Evolutionary conservation across 2,329 filamentous ascomycete genomes (phyloP).

Genomic region (Magnaporthales sp.): DNA sequence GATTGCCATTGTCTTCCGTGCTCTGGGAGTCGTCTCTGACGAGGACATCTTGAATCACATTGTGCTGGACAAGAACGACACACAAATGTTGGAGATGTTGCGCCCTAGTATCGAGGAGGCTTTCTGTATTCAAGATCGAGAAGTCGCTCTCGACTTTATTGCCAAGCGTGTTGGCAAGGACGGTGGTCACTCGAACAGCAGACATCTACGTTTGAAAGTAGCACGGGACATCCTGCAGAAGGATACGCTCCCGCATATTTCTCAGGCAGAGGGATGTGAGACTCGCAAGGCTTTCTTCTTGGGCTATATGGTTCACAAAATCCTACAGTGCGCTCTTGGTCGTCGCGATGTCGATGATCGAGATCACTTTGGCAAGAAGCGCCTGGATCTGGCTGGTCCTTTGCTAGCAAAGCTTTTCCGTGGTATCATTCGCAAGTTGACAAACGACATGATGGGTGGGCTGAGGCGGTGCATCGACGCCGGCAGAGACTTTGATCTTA

Average conservation of each 20-base stretch:
- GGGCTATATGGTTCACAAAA: slow-evolving; percentile 96
- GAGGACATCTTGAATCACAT: slow-evolving; percentile 98
- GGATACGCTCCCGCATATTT: slow-evolving; percentile 93
- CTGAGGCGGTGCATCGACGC: slow-evolving; percentile 88
- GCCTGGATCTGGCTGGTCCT: slow-evolving; percentile 88
- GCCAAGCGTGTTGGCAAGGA: slow-evolving; percentile 69
- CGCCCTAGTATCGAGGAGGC: slow-evolving; percentile 96
- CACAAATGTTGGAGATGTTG: slow-evolving; percentile 94
- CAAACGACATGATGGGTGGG: slow-evolving; percentile 82
- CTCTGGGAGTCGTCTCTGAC: slow-evolving; percentile 90
- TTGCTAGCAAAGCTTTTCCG: slow-evolving; percentile 95
- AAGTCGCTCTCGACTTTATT: slow-evolving; percentile 91
- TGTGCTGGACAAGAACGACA: slow-evolving; percentile 91
- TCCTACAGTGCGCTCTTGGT: slow-evolving; percentile 87
- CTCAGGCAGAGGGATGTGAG: slow-evolving; percentile 87
- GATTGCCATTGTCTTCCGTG: slow-evolving; percentile 91
- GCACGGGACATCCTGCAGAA: slow-evolving; percentile 94
- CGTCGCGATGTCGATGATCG: slow-evolving; percentile 92
- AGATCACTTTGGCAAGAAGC: slow-evolving; percentile 99
- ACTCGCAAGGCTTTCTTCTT: slow-evolving; percentile 96
- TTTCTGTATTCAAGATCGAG: slow-evolving; percentile 90
- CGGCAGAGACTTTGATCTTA: slow-evolving; percentile 81
- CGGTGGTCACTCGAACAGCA: slow-evolving; percentile 58
- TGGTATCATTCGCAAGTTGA: slow-evolving; percentile 81
- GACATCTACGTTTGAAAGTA: slow-evolving; percentile 84